Evolutionary conservation across 2,329 filamentous ascomycete species (phyloP).

Genomic region (Penicillium brasilianum): DNA sequence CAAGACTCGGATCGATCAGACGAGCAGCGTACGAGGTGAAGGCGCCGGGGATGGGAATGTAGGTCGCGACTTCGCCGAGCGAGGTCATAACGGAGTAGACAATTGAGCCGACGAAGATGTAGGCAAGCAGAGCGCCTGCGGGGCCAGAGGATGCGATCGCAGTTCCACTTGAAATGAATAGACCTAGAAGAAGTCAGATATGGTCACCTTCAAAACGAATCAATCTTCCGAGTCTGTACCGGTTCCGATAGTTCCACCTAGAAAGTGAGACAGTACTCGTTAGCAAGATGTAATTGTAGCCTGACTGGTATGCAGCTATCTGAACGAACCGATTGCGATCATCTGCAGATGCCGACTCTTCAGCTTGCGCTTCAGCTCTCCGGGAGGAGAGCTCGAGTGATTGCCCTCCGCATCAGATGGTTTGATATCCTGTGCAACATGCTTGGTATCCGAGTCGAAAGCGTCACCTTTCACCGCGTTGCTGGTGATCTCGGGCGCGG

Average conservation of each 20-base stretch:
- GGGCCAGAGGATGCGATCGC: constrained; percentile 68
- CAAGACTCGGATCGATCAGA: constrained; percentile 73
- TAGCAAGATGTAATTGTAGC: constrained; percentile 7
- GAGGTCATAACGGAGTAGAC: constrained; percentile 75
- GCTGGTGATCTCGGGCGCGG: constrained; percentile 8
- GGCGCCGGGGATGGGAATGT: constrained; percentile 74
- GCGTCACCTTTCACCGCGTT: constrained; percentile 19
- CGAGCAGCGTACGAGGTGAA: constrained; percentile 77
- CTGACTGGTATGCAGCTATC: background rate
- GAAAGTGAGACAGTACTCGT: background rate
- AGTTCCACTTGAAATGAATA: constrained; percentile 70
- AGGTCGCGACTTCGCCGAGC: constrained; percentile 72
- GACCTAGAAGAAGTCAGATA: constrained; percentile 49
- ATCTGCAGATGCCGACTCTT: constrained; percentile 34
- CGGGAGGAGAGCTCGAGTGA: constrained; percentile 18
- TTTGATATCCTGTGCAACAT: constrained; percentile 22
- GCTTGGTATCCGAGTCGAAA: constrained; percentile 23
- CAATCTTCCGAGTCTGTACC: constrained; percentile 16
- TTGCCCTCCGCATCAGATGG: constrained; percentile 27
- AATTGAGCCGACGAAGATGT: constrained; percentile 70
- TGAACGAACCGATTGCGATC: constrained; percentile 31
- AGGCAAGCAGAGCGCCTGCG: constrained; percentile 68
- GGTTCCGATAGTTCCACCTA: constrained; percentile 34
- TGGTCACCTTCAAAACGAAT: background rate
- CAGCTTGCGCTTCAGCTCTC: constrained; percentile 31